A percentile compares a stretch with the other conserved stretches of the same genome.
Conservation (phyloP, 305 asterid genomes). For the Fraxinus xanthoxyloides region DNA sequence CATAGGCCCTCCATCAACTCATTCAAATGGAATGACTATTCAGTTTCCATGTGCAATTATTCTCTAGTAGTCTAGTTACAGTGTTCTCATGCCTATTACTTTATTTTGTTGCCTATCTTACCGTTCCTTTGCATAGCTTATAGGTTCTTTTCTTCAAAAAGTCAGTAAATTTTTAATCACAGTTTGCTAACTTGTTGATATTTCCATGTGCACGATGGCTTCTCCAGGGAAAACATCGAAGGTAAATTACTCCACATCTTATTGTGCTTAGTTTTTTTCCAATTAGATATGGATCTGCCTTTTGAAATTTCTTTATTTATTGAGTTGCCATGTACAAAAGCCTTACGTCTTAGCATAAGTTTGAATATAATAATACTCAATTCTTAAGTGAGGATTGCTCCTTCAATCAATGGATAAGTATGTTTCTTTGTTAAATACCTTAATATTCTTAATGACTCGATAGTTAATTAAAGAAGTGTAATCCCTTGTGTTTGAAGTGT, state of each 20-base stretch:
- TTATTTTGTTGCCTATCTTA: constrained; percentile 5
- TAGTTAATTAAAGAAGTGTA: neutral
- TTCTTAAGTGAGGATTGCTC: neutral
- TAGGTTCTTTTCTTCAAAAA: neutral
- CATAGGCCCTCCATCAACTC: neutral
- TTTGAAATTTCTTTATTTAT: neutral
- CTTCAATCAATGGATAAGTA: neutral
- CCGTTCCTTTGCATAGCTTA: neutral
- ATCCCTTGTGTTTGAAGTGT: neutral
- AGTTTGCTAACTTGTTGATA: constrained; percentile 20
- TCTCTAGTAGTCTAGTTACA: neutral
- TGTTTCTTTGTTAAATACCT: neutral
- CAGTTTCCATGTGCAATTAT: neutral
- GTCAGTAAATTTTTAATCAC: constrained; percentile 13
- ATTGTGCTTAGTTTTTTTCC: neutral
- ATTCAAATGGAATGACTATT: neutral
- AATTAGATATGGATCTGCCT: neutral
- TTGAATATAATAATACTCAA: neutral
- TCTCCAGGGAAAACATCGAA: constrained; percentile 71
- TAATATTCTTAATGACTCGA: neutral
- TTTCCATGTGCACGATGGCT: constrained; percentile 36
- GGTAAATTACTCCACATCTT: constrained; percentile 31
- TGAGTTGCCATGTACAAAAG: neutral
- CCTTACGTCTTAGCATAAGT: neutral
- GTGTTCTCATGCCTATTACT: neutral